Percentiles rank a stretch among this genome's conserved stretches.
Conservation (phyloP, 495 filamentous ascomycete species). For the Annulohypoxylon moriforme region DNA sequence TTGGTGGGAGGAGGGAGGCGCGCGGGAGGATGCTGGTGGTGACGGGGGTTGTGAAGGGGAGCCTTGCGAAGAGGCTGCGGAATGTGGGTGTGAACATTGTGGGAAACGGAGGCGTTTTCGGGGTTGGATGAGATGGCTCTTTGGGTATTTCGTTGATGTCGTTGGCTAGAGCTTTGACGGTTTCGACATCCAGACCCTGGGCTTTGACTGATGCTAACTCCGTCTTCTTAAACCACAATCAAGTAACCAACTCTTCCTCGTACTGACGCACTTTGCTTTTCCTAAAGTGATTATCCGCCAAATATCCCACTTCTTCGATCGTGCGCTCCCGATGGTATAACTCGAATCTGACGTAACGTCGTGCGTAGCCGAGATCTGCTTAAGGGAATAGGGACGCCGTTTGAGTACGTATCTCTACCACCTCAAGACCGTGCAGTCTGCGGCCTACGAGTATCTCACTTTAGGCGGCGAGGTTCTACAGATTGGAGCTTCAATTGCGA, state of each 20-base stretch:
- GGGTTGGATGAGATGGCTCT: background rate
- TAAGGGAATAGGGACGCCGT: background rate
- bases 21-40: background rate
- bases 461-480: too few relatives aligned
- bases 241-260: background rate
- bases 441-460: too few relatives aligned
- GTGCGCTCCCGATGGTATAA: background rate
- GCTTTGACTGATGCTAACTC: background rate
- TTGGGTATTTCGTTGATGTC: background rate
- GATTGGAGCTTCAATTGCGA: background rate
- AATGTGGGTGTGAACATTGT: constrained; percentile 40
- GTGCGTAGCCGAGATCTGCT: background rate
- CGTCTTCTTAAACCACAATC: background rate
- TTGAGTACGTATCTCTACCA: background rate
- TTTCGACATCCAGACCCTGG: background rate
- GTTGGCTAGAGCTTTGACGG: background rate
- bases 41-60: constrained; percentile 9
- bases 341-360: background rate
- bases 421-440: background rate
- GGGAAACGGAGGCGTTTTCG: background rate
- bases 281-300: background rate
- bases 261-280: background rate
- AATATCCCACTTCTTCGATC: background rate
- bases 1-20: background rate
- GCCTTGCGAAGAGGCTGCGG: constrained; percentile 43